phyloP scores from a whole-genome alignment of 257 asterid genomes.

The Rhazya stricta region DNA sequence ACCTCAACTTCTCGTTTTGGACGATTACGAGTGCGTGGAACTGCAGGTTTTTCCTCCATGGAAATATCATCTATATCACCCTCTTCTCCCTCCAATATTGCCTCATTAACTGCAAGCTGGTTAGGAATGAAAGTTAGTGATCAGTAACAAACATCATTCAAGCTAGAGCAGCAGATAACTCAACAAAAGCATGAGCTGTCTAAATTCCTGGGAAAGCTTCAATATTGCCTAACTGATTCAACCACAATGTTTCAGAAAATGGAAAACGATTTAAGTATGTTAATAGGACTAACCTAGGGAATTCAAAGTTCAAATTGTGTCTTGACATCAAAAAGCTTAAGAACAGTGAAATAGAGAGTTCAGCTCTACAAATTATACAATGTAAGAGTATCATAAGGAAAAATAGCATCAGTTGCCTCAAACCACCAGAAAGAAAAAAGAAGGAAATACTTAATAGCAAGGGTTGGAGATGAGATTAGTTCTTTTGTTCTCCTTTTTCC shows the following conservation, averaged over 20 bases:
- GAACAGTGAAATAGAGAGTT: background rate
- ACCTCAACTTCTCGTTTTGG: conserved; percentile 69
- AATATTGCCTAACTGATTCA: too few species aligned
- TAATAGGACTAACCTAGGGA: background rate
- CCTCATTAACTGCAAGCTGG: conserved; percentile 54
- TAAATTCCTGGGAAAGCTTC: background rate
- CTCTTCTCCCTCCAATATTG: conserved; percentile 49
- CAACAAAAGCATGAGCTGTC: background rate
- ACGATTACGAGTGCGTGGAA: conserved; percentile 58
- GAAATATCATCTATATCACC: conserved; percentile 28
- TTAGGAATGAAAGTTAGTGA: conserved; percentile 6
- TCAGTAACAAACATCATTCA: background rate
- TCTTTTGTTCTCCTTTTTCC: too few species aligned
- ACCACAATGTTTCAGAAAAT: background rate
- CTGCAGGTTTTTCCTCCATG: conserved; percentile 35
- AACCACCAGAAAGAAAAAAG: background rate
- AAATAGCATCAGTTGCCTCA: background rate
- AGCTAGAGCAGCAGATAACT: background rate
- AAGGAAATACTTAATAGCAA: too few species aligned
- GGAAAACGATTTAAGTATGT: background rate
- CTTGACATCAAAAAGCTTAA: background rate
- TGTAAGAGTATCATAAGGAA: background rate
- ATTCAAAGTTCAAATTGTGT: background rate
- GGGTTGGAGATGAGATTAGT: too few species aligned
- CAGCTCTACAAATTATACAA: background rate